These are phyloP conservation scores for Vitis riparia DNA, from an alignment of 164 flowering plant species.

Conservation along the genomic window DNA sequence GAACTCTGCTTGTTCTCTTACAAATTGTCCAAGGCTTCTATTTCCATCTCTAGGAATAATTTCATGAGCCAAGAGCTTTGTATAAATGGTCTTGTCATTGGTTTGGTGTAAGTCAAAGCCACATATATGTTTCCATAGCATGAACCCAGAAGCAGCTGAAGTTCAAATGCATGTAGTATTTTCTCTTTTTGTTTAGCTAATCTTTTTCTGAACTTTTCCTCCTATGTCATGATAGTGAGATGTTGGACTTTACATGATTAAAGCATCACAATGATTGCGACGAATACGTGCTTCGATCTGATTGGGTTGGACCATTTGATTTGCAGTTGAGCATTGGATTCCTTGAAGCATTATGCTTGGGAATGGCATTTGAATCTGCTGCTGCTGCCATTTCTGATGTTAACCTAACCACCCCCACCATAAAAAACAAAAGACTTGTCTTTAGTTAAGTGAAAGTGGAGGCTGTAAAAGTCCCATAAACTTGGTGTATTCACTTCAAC, in stretches of 20 bases:
- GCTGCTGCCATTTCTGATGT: background rate
- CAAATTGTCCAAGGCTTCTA: no score
- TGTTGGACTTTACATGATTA: background rate
- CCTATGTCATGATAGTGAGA: background rate
- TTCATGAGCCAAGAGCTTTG: no score
- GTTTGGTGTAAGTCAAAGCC: no score
- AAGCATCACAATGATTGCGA: background rate
- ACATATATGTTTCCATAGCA: no score
- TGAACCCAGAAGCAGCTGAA: no score
- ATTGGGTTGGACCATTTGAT: constrained; percentile 1
- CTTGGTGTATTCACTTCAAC: no score
- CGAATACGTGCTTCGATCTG: background rate
- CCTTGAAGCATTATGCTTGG: background rate
- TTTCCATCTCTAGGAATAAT: no score
- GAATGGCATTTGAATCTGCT: background rate
- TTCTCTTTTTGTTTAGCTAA: background rate
- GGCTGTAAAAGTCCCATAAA: no score
- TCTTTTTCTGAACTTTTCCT: background rate
- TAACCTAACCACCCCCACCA: background rate
- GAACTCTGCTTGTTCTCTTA: no score
- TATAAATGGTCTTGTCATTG: no score
- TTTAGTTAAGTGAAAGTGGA: no score
- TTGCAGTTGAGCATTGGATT: constrained; percentile 1
- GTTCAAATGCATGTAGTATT: background rate
- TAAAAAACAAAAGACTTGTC: no score